These are phyloP conservation scores for Rhodamnia argentea DNA, from an alignment of 345 rosid genomes.

Conservation along the genomic window DNA sequence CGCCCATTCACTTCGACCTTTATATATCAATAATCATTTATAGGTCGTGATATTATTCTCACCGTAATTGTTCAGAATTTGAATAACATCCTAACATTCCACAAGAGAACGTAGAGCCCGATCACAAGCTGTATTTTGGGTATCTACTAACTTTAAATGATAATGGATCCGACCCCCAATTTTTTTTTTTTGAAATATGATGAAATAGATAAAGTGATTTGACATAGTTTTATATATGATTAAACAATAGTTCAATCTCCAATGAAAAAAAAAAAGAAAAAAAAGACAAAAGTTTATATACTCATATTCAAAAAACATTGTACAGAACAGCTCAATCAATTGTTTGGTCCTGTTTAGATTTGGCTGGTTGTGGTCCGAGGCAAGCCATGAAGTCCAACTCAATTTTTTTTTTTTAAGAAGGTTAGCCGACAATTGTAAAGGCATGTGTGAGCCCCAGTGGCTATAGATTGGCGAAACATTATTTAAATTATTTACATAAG, in stretches of 20 bases:
- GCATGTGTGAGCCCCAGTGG: background rate
- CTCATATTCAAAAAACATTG: background rate
- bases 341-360: background rate
- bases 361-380: background rate
- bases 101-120: background rate
- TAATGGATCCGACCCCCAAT: background rate
- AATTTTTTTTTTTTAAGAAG: background rate
- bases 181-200: no score
- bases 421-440: background rate
- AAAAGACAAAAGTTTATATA: background rate
- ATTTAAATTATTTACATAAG: background rate
- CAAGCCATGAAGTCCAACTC: background rate
- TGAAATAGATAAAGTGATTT: background rate
- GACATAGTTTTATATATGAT: background rate
- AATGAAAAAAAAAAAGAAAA: background rate
- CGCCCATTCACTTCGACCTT: background rate
- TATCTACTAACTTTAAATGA: background rate
- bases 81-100: background rate
- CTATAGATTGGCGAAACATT: background rate
- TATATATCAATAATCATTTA: background rate
- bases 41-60: background rate
- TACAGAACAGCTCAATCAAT: background rate
- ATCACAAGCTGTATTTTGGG: background rate
- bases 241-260: background rate
- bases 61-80: background rate